These are phyloP conservation scores for Crucihimalaya himalaica DNA, from an alignment of 345 rosid genomes.

Conservation along the genomic window DNA sequence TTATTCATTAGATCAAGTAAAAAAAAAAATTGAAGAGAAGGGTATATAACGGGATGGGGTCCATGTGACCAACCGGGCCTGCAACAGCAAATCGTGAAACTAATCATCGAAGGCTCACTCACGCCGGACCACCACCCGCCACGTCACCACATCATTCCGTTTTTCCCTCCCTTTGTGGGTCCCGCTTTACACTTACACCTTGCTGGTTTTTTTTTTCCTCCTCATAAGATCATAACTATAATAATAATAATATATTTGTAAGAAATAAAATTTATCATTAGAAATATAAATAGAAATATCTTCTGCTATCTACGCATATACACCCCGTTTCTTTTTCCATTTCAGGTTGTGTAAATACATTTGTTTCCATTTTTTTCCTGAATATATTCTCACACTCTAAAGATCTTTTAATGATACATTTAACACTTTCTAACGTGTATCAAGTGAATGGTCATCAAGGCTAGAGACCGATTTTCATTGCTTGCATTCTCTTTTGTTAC, in stretches of 20 bases:
- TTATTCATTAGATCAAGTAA: not conserved
- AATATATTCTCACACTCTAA: too few species aligned
- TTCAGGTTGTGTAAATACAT: too few species aligned
- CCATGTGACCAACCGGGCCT: conserved; percentile 53
- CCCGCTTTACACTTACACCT: conserved; percentile 47
- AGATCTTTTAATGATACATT: too few species aligned
- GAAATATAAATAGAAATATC: too few species aligned
- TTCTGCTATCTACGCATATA: too few species aligned
- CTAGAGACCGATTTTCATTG: not conserved
- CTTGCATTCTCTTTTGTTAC: not conserved
- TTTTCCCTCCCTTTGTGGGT: conserved; percentile 38
- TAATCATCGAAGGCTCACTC: conserved; percentile 67
- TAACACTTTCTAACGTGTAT: too few species aligned
- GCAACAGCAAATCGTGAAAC: conserved; percentile 52
- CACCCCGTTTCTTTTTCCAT: too few species aligned
- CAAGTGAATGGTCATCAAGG: not conserved
- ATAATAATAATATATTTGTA: too few species aligned
- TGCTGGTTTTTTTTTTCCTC: not conserved
- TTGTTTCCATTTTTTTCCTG: too few species aligned
- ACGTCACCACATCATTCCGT: conserved; percentile 56
- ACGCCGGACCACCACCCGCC: conserved; percentile 82
- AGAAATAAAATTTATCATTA: too few species aligned
- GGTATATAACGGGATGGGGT: conserved; percentile 51
- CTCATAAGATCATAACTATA: too few species aligned
- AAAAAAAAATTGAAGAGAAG: conserved; percentile 35